Evolutionary conservation across 2,329 filamentous ascomycete genomes (phyloP).

Genomic region (Fusarium ramigenum): DNA sequence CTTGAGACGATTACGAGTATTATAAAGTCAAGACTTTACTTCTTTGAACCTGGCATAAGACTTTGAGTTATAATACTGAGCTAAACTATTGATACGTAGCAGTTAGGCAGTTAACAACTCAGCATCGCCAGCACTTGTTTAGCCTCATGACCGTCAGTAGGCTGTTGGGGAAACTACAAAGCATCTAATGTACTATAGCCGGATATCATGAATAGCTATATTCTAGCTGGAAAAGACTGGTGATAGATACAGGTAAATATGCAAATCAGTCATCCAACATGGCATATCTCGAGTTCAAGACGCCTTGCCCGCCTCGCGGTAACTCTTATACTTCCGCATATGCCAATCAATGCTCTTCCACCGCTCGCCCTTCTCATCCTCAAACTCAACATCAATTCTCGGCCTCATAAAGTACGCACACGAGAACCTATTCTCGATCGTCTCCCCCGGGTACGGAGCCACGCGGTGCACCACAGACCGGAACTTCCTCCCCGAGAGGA

Average conservation of each 20-base stretch:
- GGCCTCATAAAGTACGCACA: background rate
- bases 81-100: too few relatives aligned
- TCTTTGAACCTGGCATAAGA: too few relatives aligned
- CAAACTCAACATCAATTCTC: background rate
- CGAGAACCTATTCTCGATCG: background rate
- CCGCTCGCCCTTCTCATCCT: background rate
- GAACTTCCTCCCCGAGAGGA: background rate
- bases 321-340: background rate
- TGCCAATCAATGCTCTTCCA: background rate
- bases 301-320: background rate
- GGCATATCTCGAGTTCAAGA: background rate
- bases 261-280: background rate
- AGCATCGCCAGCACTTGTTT: too few relatives aligned
- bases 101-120: too few relatives aligned
- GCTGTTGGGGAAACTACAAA: background rate
- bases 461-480: background rate
- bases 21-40: too few relatives aligned
- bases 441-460: background rate
- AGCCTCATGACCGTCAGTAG: background rate
- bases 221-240: background rate
- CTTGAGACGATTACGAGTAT: too few relatives aligned
- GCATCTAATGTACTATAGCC: background rate
- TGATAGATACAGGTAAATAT: background rate
- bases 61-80: too few relatives aligned
- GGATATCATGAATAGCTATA: fast-evolving